Evolutionary conservation across 108 stramenopile species (phyloP), one percentile per base, ranked within the genome.

Genomic region (Nannochloropsis gaditana): DNA sequence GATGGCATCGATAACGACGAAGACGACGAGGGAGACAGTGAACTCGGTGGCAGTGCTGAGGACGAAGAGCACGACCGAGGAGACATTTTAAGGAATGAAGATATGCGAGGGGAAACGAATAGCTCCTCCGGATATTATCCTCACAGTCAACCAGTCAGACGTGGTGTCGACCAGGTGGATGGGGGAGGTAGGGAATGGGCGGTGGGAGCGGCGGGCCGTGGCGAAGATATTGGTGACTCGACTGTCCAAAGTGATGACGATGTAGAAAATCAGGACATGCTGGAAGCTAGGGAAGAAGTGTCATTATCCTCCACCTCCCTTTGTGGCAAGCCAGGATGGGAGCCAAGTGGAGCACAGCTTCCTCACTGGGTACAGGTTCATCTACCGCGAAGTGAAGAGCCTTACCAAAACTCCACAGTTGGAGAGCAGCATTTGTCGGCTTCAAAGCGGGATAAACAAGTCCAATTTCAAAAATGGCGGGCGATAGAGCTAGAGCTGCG

Each of bases 311-410:
- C 8, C 59, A 15, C 59, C 19, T 6, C n/a, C 59, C 19, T n/a
- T 73, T 15, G 19, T 15, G 59, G 19, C n/a, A 73, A 73, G 8
- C 59, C 59, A 73, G 59, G 59, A n/a, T 73, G 59, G 59, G 59
- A 73, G 59, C 59, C 59, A n/a, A 73, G 19, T 6, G 59, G 59
- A 15, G 3, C 8, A 5, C 59, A n/a, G 19, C 59, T 73, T 73
- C 59, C 59, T 15, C 59, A 73, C n/a, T 73, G 59, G 59, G n/a
- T 73, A 15, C 59, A 73, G 59, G 15, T 73, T 73, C 59, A 73
- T 8, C n/a, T 73, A n/a, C 59, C 59, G 3, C 31, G 31, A 31
- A 31, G 31, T 31, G 31, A 31, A 31, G 31, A 31, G 31, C 31
- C 31, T 31, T 31, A 31, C 31, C 31, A 31, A 31, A 31, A 31